These are phyloP conservation scores for Trichoderma aggressivum DNA, from an alignment of 2,329 filamentous ascomycete species.

Conservation along the genomic window DNA sequence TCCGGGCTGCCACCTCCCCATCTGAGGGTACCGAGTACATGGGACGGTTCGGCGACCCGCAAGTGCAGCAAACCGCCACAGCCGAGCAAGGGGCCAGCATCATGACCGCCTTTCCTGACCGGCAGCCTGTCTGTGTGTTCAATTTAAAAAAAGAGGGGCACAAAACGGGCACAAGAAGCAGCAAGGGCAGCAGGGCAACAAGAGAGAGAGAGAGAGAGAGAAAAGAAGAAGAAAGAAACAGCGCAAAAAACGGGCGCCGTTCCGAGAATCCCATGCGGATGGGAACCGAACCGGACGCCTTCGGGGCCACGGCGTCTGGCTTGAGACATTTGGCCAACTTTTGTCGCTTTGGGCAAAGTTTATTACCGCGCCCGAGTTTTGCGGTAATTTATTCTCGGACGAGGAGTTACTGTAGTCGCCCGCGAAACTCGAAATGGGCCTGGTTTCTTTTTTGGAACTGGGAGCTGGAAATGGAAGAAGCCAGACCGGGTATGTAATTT, in stretches of 20 bases:
- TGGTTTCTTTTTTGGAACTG: not conserved
- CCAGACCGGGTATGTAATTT: not conserved
- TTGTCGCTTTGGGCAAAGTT: not conserved
- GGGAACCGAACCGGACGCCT: not conserved
- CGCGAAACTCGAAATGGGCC: too few relatives aligned
- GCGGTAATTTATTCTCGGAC: constrained; percentile 9
- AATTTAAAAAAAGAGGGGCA: not conserved
- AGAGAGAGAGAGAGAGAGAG: not conserved
- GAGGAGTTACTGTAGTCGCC: not conserved
- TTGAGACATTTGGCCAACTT: not conserved
- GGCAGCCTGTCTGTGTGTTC: not conserved
- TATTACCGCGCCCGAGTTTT: constrained; percentile 3
- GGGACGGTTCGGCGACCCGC: constrained; percentile 8
- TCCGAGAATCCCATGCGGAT: not conserved
- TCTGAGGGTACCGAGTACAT: constrained; percentile 4
- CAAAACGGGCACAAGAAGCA: not conserved
- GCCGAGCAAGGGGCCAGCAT: constrained; percentile 4
- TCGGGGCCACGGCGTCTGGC: not conserved
- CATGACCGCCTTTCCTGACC: constrained; percentile 14
- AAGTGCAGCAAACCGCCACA: not conserved
- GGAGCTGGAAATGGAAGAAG: not conserved
- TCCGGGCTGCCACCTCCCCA: not conserved
- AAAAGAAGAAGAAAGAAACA: not conserved
- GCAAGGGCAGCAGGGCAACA: not conserved
- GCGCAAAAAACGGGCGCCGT: not conserved